phyloP scores from a whole-genome alignment of 495 filamentous ascomycete genomes.

The Lasiosphaeria hispida region DNA sequence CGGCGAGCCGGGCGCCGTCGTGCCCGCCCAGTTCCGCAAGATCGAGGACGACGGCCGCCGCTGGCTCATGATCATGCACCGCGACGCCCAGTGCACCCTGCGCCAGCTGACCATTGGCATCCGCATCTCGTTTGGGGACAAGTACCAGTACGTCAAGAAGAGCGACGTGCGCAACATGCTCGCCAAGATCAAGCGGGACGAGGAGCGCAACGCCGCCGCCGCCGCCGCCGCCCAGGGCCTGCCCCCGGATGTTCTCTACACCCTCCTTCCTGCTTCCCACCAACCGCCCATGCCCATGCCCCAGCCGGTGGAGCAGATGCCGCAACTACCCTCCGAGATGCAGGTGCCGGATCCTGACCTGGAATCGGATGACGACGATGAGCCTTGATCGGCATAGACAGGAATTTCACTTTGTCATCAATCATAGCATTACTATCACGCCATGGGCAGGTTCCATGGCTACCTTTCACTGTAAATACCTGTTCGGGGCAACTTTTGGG shows the following conservation, averaged over 20 bases:
- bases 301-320: conserved; percentile 26
- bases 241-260: conserved; percentile 26
- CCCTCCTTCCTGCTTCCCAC: conserved; percentile 28
- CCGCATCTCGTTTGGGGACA: conserved; percentile 36
- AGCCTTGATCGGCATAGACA: conserved; percentile 13
- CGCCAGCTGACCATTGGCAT: conserved; percentile 37
- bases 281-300: conserved; percentile 27
- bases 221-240: conserved; percentile 22
- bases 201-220: conserved; percentile 29
- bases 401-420: too few relatives aligned
- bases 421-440: too few relatives aligned
- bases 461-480: too few relatives aligned
- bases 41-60: conserved; percentile 33
- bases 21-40: conserved; percentile 37
- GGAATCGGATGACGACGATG: conserved; percentile 33
- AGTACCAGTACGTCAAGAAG: conserved; percentile 41
- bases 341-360: conserved; percentile 36
- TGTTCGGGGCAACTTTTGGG: too few relatives aligned
- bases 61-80: conserved; percentile 40
- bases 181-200: conserved; percentile 36
- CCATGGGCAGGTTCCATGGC: too few relatives aligned
- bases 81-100: conserved; percentile 32
- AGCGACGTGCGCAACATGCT: conserved; percentile 33
- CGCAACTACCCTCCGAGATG: conserved; percentile 28
- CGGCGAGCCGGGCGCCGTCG: conserved; percentile 29